Conservation (phyloP, 1,139 yeast genomes). For the Tardiomyces blankii region DNA sequence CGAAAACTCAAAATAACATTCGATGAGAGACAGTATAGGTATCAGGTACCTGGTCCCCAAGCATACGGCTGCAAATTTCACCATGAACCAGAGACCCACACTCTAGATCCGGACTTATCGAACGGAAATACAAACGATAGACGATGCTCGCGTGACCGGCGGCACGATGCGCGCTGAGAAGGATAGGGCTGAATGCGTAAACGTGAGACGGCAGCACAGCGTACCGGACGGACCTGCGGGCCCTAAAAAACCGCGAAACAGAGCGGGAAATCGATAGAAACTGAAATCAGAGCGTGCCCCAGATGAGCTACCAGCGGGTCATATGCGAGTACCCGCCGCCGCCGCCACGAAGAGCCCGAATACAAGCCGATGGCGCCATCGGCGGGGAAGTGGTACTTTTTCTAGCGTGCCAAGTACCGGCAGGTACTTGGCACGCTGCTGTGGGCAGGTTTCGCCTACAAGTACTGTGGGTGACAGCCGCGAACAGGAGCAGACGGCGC, state of each 20-base stretch:
- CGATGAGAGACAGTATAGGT: too few relatives aligned
- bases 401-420: too few relatives aligned
- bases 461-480: too few relatives aligned
- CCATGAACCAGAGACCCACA: too few relatives aligned
- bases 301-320: constrained; percentile 29
- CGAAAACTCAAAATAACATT: too few relatives aligned
- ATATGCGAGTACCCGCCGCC: constrained; percentile 56
- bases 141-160: neutral
- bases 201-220: neutral
- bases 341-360: constrained; percentile 36
- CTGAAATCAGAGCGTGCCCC: neutral
- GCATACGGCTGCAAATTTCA: neutral
- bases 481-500: too few relatives aligned
- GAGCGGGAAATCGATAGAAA: too few relatives aligned
- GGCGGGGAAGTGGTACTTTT: constrained; percentile 37
- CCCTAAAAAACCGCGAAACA: too few relatives aligned
- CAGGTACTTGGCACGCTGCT: constrained; percentile 38
- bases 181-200: neutral
- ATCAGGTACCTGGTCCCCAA: too few relatives aligned
- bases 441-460: too few relatives aligned
- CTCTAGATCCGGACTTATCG: neutral
- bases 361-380: constrained; percentile 30
- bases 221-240: neutral
- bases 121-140: too few relatives aligned
- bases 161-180: neutral